Evolutionary conservation across 441 rosid genomes (phyloP).

Genomic region (Adansonia gregorii): DNA sequence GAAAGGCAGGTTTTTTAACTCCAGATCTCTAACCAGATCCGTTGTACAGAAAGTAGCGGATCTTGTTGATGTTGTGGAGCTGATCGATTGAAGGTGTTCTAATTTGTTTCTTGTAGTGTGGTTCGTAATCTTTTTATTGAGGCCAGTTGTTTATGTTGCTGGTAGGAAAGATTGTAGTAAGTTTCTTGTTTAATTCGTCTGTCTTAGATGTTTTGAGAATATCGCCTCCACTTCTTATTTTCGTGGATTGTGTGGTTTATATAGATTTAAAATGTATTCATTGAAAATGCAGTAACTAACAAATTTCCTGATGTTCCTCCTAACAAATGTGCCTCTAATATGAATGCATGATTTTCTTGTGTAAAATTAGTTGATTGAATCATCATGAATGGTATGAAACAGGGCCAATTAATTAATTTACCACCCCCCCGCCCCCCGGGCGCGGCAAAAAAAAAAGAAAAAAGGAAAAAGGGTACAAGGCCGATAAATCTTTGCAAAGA

Average conservation of each 20-base stretch:
- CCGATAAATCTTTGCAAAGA: too few species aligned
- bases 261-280: conserved; percentile 22
- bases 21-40: conserved; percentile 51
- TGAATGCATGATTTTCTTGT: too few species aligned
- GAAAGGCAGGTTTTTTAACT: conserved; percentile 40
- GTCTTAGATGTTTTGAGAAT: not conserved
- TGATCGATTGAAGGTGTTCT: conserved; percentile 33
- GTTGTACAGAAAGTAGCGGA: conserved; percentile 56
- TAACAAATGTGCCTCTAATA: too few species aligned
- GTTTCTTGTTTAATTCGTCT: conserved; percentile 30
- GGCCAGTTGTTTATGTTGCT: conserved; percentile 31
- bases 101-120: conserved; percentile 34
- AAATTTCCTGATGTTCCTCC: too few species aligned
- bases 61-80: conserved; percentile 37
- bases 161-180: conserved; percentile 12
- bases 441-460: too few species aligned
- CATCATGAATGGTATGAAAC: too few species aligned
- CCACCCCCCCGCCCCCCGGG: too few species aligned
- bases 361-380: too few species aligned
- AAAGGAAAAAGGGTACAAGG: too few species aligned
- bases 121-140: conserved; percentile 36
- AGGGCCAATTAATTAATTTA: too few species aligned
- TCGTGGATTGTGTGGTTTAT: conserved; percentile 33
- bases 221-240: not conserved
- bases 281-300: too few species aligned